Percentiles rank a stretch among this genome's conserved stretches.
These are phyloP conservation scores for Diaporthe sp. DNA, from an alignment of 2,329 filamentous ascomycete genomes.

Conservation along the genomic window DNA sequence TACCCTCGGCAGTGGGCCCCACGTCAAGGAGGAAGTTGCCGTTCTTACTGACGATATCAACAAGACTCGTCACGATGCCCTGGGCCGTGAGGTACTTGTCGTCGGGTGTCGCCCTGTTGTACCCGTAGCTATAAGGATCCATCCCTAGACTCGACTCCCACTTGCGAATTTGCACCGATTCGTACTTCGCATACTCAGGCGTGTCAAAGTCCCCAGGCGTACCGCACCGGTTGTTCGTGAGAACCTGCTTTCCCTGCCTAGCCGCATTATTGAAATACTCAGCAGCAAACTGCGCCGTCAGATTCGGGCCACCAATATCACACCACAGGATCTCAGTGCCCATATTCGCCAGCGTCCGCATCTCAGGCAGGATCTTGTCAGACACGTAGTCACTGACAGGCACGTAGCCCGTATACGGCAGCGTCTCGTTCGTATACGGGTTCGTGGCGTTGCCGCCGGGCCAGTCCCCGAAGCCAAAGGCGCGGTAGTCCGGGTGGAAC, in stretches of 20 bases:
- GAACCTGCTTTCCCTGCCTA: conserved; percentile 35
- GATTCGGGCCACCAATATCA: conserved; percentile 60
- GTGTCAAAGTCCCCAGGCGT: conserved; percentile 43
- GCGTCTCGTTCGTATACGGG: conserved; percentile 57
- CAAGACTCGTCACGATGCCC: conserved; percentile 45
- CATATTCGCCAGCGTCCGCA: conserved; percentile 58
- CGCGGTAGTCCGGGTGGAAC: conserved; percentile 59
- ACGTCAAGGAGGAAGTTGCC: conserved; percentile 50
- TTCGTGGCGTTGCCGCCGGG: conserved; percentile 59
- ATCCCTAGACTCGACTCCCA: conserved; percentile 45
- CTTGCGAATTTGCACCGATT: conserved; percentile 40
- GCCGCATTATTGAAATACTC: conserved; percentile 58
- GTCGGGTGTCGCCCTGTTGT: conserved; percentile 43
- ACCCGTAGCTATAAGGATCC: conserved; percentile 44
- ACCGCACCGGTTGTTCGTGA: conserved; percentile 41
- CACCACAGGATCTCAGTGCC: conserved; percentile 63
- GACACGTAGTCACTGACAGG: conserved; percentile 56
- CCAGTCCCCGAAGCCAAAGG: conserved; percentile 57
- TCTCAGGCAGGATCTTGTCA: conserved; percentile 59
- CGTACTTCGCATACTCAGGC: conserved; percentile 44
- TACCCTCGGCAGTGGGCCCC: conserved; percentile 44
- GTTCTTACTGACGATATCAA: conserved; percentile 50
- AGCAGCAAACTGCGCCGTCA: conserved; percentile 57
- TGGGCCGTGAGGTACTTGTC: conserved; percentile 45
- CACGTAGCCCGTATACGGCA: conserved; percentile 60